Base-by-base conservation (phyloP, 2,329 filamentous ascomycete species). In the Fusarium torulosum region DNA sequence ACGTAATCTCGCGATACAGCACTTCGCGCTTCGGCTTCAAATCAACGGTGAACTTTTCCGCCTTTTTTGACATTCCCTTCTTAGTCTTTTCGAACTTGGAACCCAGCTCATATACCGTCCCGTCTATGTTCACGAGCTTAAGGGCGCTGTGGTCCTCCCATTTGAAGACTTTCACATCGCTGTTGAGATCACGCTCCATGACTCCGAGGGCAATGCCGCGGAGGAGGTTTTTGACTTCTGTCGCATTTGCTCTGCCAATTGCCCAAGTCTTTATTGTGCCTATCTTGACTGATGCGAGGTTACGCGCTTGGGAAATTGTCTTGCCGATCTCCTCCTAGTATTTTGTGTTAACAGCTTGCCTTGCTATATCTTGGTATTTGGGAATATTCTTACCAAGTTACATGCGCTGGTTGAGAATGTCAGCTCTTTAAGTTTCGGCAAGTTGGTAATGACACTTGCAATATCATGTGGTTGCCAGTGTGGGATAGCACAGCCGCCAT, bases 131-230 rank as follows among this genome's bases (percentile, higher is more conserved):
- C 3, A 72, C 41, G 3, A 6, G 49, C 1, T 23, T 41, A n/a
- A 69, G 47, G 6, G 50, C 64, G 8, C 14, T 72, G 15, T 63
- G 35, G 1, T 71, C 43, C 35, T 71, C 69, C 69, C 69, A 70
- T 7, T 47, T 17, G 19, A 59, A 60, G 17, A 15, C 20, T 15
- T 5, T 21, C 0, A 3, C 3, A 11, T 13, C 23, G 11, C 9
- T 21, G 7, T 15, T 3, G 4, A 20, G 23, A 11, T n/a, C 29
- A 0, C 25, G 31, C 7, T 51, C 52, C 11, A 72, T 15, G 5
- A 69, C 54, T 1, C 37, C 40, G 10, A 51, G 11, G 4, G 59
- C 13, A 0, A 72, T n/a, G 2, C 35, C 33, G 6, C 11, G 11
- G 1, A 72, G 10, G 14, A 66, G 51, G 4, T n/a, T 23, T 1